A percentile compares a stretch with the other conserved stretches of the same genome.
Evolutionary conservation across 2,329 filamentous ascomycete species (phyloP).

Genomic region (Fusarium sp.): DNA sequence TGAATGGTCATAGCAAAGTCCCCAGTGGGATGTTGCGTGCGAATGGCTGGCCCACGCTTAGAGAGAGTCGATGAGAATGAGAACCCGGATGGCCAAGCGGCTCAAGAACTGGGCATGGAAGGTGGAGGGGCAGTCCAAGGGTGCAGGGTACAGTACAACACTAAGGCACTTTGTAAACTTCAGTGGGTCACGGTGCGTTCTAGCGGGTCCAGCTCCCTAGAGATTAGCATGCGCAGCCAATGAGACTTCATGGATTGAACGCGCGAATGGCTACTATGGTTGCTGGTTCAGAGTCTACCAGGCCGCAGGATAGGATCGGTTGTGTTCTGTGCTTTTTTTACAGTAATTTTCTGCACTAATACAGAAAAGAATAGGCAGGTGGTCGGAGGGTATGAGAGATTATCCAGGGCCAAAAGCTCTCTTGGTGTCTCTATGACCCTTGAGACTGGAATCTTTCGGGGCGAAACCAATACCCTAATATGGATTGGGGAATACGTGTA

Average conservation of each 20-base stretch:
- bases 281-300: neutral
- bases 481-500: neutral
- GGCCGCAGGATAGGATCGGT: slow-evolving; percentile 1
- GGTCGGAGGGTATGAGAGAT: neutral
- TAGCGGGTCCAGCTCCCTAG: slow-evolving; percentile 19
- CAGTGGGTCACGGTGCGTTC: slow-evolving; percentile 19
- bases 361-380: neutral
- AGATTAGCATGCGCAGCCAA: slow-evolving; percentile 19
- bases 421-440: neutral
- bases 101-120: slow-evolving; percentile 28
- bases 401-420: neutral
- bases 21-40: slow-evolving; percentile 36
- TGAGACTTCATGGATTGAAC: slow-evolving; percentile 15
- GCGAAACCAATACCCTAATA: slow-evolving; percentile 1
- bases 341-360: slow-evolving; percentile 4
- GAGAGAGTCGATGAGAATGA: slow-evolving; percentile 40
- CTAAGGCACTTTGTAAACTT: slow-evolving; percentile 31
- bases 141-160: slow-evolving; percentile 4
- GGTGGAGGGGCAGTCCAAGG: slow-evolving; percentile 35
- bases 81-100: slow-evolving; percentile 50
- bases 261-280: slow-evolving; percentile 13
- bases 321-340: neutral
- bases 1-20: slow-evolving; percentile 17
- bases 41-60: slow-evolving; percentile 26
- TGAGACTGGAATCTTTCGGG: neutral